phyloP scores from a whole-genome alignment of 2,329 filamentous ascomycete species.

The Fusarium tupiense region DNA sequence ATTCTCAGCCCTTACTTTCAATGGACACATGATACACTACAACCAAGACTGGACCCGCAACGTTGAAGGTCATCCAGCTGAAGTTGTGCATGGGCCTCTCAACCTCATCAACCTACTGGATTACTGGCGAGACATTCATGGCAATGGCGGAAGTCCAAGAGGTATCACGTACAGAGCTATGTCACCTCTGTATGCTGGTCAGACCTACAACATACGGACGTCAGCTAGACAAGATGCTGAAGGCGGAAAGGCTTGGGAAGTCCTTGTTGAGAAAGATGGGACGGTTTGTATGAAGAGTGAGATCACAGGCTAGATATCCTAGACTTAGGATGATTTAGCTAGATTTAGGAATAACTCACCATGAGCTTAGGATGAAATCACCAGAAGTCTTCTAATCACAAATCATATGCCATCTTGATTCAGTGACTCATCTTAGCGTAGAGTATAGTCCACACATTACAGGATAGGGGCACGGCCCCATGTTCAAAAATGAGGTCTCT shows the following conservation, averaged over 20 bases:
- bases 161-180: slow-evolving; percentile 74
- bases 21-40: slow-evolving; percentile 87
- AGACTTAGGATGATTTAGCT: background rate
- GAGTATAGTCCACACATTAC: background rate
- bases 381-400: too few species aligned
- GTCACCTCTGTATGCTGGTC: slow-evolving; percentile 74
- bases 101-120: slow-evolving; percentile 78
- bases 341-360: background rate
- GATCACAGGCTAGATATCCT: slow-evolving; percentile 30
- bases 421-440: background rate
- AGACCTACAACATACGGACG: slow-evolving; percentile 70
- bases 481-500: too few species aligned
- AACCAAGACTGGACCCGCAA: slow-evolving; percentile 71
- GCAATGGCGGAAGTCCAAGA: slow-evolving; percentile 41
- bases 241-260: slow-evolving; percentile 51
- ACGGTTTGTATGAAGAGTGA: slow-evolving; percentile 51
- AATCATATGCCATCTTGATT: background rate
- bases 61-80: slow-evolving; percentile 74
- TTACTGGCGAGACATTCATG: slow-evolving; percentile 67
- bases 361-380: background rate
- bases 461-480: background rate
- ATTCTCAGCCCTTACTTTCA: slow-evolving; percentile 87
- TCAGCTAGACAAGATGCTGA: slow-evolving; percentile 52
- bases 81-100: slow-evolving; percentile 84
- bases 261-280: slow-evolving; percentile 57